Percentiles rank a stretch among this genome's conserved stretches.
Evolutionary conservation across 2,329 filamentous ascomycete species (phyloP).

Genomic region (Fonsecaea pugnacius): DNA sequence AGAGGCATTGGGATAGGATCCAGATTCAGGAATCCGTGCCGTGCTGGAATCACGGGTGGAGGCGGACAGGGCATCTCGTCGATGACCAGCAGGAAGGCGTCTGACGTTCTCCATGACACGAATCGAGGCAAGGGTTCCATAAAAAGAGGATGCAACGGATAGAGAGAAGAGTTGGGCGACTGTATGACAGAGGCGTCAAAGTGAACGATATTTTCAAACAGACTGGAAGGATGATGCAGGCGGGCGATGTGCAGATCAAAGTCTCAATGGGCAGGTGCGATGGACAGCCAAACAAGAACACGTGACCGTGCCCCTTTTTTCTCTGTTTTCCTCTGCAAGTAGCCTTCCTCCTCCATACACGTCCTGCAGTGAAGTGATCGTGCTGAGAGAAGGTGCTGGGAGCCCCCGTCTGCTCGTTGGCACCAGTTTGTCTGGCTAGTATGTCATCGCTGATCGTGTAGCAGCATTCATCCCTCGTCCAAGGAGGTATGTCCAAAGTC

Average conservation of each 20-base stretch:
- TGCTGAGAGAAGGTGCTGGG: neutral
- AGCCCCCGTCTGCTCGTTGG: neutral
- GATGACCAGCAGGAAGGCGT: slow-evolving; percentile 10
- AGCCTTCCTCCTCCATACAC: neutral
- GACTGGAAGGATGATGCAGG: slow-evolving; percentile 21
- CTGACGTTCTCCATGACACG: slow-evolving; percentile 25
- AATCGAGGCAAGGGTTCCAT: neutral
- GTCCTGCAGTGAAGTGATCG: neutral
- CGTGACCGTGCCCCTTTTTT: slow-evolving; percentile 11
- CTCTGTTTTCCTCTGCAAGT: neutral
- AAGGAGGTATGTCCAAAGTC: slow-evolving; percentile 20
- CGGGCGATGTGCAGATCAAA: slow-evolving; percentile 19
- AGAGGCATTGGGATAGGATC: neutral
- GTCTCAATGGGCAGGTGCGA: slow-evolving; percentile 12
- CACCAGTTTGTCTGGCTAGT: neutral
- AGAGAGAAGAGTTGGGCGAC: neutral
- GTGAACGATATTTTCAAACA: slow-evolving; percentile 20
- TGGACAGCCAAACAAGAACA: slow-evolving; percentile 6
- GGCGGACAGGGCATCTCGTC: slow-evolving; percentile 5
- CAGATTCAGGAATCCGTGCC: neutral
- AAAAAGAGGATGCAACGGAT: slow-evolving; percentile 11
- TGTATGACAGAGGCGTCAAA: slow-evolving; percentile 18
- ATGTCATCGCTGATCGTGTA: slow-evolving; percentile 5
- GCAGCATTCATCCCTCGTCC: slow-evolving; percentile 3
- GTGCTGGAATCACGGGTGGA: slow-evolving; percentile 13